Conservation (phyloP, 306 rosid species). For the Sindora glabra region DNA sequence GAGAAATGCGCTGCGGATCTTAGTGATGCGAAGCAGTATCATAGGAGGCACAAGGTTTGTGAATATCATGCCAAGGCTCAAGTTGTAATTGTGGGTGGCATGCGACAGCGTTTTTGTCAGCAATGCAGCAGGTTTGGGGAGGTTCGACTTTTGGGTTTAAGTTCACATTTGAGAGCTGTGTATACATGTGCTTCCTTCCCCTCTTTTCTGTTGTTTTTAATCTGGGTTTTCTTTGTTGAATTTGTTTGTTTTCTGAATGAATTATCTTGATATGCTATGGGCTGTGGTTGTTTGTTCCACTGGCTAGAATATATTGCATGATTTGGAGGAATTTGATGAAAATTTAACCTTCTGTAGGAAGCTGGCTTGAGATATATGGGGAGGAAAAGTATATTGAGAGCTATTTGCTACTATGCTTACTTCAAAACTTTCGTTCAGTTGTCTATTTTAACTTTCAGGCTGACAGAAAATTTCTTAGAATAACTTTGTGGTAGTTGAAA, state of each 20-base stretch:
- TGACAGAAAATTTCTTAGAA: background rate
- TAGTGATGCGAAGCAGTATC: slow-evolving; percentile 53
- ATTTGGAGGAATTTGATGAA: background rate
- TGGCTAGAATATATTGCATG: too few relatives aligned
- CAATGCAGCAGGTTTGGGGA: slow-evolving; percentile 79
- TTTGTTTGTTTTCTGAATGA: too few relatives aligned
- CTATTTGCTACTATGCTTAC: background rate
- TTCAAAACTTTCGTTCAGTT: background rate
- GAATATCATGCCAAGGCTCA: slow-evolving; percentile 64
- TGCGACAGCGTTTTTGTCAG: slow-evolving; percentile 60
- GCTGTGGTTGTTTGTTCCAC: too few relatives aligned
- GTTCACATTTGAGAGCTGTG: background rate
- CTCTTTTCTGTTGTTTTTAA: too few relatives aligned
- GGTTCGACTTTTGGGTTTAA: background rate
- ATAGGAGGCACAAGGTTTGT: slow-evolving; percentile 62
- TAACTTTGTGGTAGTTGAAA: background rate
- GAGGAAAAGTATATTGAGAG: background rate
- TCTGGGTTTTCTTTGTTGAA: too few relatives aligned
- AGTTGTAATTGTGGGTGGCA: slow-evolving; percentile 49
- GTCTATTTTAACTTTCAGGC: background rate
- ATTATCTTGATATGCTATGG: too few relatives aligned
- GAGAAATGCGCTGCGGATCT: slow-evolving; percentile 61
- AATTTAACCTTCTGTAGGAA: background rate
- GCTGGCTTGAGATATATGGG: background rate
- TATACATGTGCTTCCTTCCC: background rate